Evolutionary conservation across 805 yeast species (phyloP).

Genomic region (Debaryomyces hansenii): DNA sequence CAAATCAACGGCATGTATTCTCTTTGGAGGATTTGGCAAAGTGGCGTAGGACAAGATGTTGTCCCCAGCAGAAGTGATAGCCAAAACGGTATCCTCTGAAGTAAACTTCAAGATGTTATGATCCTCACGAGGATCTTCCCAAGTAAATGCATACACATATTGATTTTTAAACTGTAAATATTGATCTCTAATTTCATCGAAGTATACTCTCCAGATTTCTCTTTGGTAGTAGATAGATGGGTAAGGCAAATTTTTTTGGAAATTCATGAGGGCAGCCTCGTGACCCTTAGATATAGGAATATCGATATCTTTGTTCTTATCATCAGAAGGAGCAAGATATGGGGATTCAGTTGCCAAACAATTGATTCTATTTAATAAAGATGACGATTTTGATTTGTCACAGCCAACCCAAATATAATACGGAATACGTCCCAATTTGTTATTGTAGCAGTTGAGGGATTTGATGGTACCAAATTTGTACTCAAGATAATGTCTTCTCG

Average conservation of each 20-base stretch:
- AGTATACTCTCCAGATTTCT: constrained; percentile 78
- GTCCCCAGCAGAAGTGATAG: constrained; percentile 87
- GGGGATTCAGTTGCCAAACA: constrained; percentile 82
- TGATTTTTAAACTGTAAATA: constrained; percentile 74
- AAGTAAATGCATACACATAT: constrained; percentile 83
- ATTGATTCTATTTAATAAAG: constrained; percentile 62
- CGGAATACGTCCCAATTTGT: constrained; percentile 68
- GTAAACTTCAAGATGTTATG: constrained; percentile 60
- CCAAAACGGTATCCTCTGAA: constrained; percentile 69
- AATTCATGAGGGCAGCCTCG: constrained; percentile 69
- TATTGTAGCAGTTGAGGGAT: constrained; percentile 67
- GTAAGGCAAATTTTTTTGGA: constrained; percentile 66
- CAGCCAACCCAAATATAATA: constrained; percentile 82
- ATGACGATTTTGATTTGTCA: constrained; percentile 36
- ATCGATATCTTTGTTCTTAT: constrained; percentile 13
- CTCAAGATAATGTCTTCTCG: constrained; percentile 81
- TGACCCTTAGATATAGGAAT: constrained; percentile 61
- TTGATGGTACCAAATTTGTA: constrained; percentile 81
- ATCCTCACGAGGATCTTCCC: constrained; percentile 91
- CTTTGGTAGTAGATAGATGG: constrained; percentile 80
- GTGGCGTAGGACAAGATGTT: constrained; percentile 73
- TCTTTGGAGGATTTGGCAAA: constrained; percentile 68
- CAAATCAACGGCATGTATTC: constrained; percentile 82
- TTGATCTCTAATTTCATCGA: constrained; percentile 66
- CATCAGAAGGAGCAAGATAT: constrained; percentile 61